Conservation (phyloP, 768 basidiomycete species). For the Phanerochaete sordida region DNA sequence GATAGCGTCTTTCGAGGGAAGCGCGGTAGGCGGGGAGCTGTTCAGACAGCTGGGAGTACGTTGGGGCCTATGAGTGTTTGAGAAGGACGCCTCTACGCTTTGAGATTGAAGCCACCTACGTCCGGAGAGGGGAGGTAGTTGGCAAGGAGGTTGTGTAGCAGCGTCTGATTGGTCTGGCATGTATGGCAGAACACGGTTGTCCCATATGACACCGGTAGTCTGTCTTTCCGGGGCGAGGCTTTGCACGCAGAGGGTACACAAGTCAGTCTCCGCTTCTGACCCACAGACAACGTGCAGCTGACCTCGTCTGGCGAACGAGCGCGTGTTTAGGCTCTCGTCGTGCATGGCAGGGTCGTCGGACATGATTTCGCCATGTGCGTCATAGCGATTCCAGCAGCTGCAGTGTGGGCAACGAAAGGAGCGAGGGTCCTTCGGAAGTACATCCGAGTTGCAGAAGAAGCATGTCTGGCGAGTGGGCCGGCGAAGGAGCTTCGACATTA, state of each 20-base stretch:
- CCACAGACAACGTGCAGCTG: constrained; percentile 15
- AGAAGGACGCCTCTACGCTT: not conserved
- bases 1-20: constrained; percentile 78
- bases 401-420: constrained; percentile 69
- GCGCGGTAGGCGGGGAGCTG: constrained; percentile 68
- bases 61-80: constrained; percentile 54
- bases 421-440: constrained; percentile 43
- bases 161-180: constrained; percentile 91
- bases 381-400: constrained; percentile 72
- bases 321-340: constrained; percentile 65
- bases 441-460: constrained; percentile 64
- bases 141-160: constrained; percentile 81
- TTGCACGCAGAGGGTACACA: not conserved
- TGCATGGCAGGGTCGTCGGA: constrained; percentile 91
- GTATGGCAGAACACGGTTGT: constrained; percentile 76
- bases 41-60: constrained; percentile 60
- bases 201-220: constrained; percentile 58
- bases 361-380: constrained; percentile 68
- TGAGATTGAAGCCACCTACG: constrained; percentile 39
- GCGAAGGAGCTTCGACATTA: constrained; percentile 44
- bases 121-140: constrained; percentile 82
- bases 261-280: not conserved
- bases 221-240: constrained; percentile 71
- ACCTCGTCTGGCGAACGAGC: constrained; percentile 75
- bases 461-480: constrained; percentile 51